Conservation (phyloP, 106 monocot species). For the Acanthochlamys bracteata region DNA sequence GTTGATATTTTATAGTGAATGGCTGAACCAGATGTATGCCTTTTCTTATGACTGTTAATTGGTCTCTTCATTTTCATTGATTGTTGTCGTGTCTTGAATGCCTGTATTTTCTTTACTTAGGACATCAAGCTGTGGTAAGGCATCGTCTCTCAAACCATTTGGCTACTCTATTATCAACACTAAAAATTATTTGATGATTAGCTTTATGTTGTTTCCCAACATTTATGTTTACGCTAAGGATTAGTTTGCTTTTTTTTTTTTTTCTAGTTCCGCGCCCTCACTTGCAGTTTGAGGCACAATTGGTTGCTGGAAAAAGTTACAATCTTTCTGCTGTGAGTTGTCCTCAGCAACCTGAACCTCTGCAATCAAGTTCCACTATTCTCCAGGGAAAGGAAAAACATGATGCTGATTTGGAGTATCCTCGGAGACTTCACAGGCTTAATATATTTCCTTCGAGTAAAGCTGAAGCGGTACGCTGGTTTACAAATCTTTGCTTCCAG, state of each 20-base stretch:
- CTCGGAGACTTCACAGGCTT: conserved; percentile 67
- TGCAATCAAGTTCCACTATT: conserved; percentile 25
- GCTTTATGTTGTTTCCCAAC: too few species aligned
- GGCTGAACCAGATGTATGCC: too few species aligned
- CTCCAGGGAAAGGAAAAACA: conserved; percentile 54
- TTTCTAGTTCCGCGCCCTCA: conserved; percentile 80
- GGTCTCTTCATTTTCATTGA: too few species aligned
- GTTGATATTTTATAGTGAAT: too few species aligned
- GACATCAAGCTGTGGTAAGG: too few species aligned
- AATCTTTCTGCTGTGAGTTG: conserved; percentile 58
- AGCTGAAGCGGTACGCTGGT: conserved; percentile 46
- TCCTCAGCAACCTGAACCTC: conserved; percentile 34
- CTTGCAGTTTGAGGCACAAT: conserved; percentile 79
- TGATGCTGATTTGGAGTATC: conserved; percentile 64
- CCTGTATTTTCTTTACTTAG: too few species aligned
- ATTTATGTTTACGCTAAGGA: too few species aligned
- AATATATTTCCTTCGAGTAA: conserved; percentile 82
- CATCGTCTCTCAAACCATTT: too few species aligned
- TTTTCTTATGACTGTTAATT: too few species aligned
- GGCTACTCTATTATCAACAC: too few species aligned
- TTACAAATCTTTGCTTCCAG: neutral
- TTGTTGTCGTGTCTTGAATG: too few species aligned
- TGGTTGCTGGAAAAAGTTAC: conserved; percentile 72
- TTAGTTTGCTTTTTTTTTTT: neutral
- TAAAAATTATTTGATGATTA: too few species aligned